Evolutionary conservation across 441 rosid species (phyloP).

Genomic region (Pelargonium fulgidum): DNA sequence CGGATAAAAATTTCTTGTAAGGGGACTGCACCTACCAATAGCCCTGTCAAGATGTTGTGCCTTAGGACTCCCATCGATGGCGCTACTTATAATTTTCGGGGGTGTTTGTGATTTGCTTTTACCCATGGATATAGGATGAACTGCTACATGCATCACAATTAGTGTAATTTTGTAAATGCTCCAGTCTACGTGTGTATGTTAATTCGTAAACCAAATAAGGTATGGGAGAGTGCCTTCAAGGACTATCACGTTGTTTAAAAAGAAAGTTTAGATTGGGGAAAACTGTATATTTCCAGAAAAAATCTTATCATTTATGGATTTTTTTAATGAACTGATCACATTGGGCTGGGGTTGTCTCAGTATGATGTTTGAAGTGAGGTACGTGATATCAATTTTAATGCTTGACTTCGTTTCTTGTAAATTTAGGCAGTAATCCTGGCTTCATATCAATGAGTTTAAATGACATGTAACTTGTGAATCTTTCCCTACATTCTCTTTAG

Average conservation of each 20-base stretch:
- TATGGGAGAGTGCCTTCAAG: not conserved
- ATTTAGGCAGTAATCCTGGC: constrained; percentile 5
- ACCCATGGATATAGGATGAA: constrained; percentile 2
- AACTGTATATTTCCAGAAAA: not conserved
- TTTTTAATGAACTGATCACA: too few relatives aligned
- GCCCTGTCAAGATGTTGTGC: too few relatives aligned
- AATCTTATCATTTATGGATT: not conserved
- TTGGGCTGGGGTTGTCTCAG: too few relatives aligned
- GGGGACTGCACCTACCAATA: too few relatives aligned
- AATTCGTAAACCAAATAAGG: not conserved
- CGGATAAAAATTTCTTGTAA: too few relatives aligned
- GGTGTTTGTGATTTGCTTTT: not conserved
- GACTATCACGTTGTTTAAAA: not conserved
- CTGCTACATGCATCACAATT: not conserved
- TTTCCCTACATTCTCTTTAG: constrained; percentile 12
- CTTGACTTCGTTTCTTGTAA: not conserved
- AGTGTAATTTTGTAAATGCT: not conserved
- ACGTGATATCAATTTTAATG: constrained; percentile 1
- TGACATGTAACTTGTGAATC: not conserved
- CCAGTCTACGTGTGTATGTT: not conserved
- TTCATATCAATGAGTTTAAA: not conserved
- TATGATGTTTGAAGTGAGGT: too few relatives aligned
- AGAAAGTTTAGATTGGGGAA: not conserved
- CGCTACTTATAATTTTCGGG: not conserved
- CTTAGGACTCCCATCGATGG: too few relatives aligned